phyloP scores from a whole-genome alignment of 2,329 filamentous ascomycete species.

The Fusarium brachygibbosum region DNA sequence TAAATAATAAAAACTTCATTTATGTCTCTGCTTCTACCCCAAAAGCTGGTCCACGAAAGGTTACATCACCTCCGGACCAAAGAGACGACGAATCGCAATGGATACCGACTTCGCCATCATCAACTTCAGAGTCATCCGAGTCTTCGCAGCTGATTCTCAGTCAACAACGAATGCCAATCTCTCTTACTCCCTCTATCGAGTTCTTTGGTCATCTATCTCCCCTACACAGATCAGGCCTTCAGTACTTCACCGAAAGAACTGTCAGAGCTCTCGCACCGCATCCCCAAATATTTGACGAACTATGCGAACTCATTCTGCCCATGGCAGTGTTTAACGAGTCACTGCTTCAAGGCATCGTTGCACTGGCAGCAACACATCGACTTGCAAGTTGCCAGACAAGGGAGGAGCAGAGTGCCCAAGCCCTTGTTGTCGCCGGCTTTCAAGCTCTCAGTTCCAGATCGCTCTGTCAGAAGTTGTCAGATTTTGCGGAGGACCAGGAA shows the following conservation, averaged over 20 bases:
- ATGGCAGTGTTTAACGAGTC: constrained; percentile 40
- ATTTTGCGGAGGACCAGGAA: constrained; percentile 30
- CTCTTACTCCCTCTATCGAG: constrained; percentile 17
- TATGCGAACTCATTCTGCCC: constrained; percentile 35
- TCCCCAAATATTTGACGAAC: constrained; percentile 33
- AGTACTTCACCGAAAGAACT: constrained; percentile 40
- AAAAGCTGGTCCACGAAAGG: constrained; percentile 1
- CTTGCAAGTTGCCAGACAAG: constrained; percentile 33
- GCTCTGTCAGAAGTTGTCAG: constrained; percentile 28
- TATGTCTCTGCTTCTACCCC: constrained; percentile 33
- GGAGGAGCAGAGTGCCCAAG: constrained; percentile 30
- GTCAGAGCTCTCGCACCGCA: constrained; percentile 35
- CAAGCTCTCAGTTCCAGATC: constrained; percentile 41
- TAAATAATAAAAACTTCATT: constrained; percentile 40
- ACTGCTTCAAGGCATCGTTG: constrained; percentile 32
- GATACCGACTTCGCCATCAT: background rate
- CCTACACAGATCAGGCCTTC: constrained; percentile 36
- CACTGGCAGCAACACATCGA: constrained; percentile 35
- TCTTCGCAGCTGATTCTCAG: constrained; percentile 11
- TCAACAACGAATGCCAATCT: background rate
- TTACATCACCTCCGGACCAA: background rate
- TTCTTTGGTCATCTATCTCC: constrained; percentile 37
- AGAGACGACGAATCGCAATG: background rate
- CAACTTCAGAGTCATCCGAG: background rate
- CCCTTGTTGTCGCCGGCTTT: constrained; percentile 32